Base-by-base conservation (phyloP, 1,139 yeast genomes). In the Debaryomyces subglobosus region DNA sequence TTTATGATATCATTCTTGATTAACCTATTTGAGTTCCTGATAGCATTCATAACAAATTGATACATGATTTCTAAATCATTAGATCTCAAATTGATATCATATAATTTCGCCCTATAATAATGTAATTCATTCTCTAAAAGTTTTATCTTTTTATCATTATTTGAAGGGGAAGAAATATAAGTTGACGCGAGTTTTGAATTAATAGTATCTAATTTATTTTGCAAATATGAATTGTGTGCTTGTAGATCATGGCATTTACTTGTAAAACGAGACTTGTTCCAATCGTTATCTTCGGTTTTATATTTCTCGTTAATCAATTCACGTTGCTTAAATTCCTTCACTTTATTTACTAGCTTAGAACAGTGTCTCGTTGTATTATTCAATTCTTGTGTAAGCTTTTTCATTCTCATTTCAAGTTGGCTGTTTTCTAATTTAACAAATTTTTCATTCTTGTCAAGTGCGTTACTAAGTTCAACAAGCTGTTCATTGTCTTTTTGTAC, bases 61-160 rank as follows among this genome's bases (percentile, higher is more conserved):
- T 82, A 79, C 74, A 82, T 74, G 55, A 79, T 71, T 51, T 69
- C 72, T 52, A 84, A 72, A 58, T 85, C 89, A 36, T 69, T 65
- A 49, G 78, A 65, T 58, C 68, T 64, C 49, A 72, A 39, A 50
- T 67, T 68, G 45, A 70, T 53, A 49, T 75, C 79, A 48, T 66
- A 65, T 41, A 72, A 65, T 48, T 65, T 69, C 15, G 75, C 76
- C 52, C 64, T 70, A 53, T 69, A 72, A 52, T 70, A 75, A 34
- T 64, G 64, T 41, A 71, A 54, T 50, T 71, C 73, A 39, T 67
- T 65, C 21, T 57, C 58, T 44, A 59, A 53, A 9, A 59, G 56
- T 27, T 42, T 52, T 39, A 23, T 42, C 40, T 45, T 51, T 25
- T 46, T 46, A 7, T 33, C n/a, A 16, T 39, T 25, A 35, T 42